These are phyloP conservation scores for Podaxis sp. DNA, from an alignment of 768 basidiomycete genomes.

Conservation along the genomic window DNA sequence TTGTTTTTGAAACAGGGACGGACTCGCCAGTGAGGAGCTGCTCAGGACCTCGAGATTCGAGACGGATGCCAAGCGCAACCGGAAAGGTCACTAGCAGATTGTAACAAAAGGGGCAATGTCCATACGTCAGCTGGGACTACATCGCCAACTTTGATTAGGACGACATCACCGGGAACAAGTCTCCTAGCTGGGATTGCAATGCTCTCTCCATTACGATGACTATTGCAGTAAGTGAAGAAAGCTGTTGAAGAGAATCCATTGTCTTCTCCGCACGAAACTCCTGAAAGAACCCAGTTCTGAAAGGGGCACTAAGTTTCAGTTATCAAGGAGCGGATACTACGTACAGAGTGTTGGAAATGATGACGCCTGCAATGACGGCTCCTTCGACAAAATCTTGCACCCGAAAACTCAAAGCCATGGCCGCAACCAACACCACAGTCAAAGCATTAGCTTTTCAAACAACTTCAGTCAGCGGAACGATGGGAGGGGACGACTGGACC, in stretches of 20 bases:
- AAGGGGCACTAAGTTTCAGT: slow-evolving; percentile 20
- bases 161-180: slow-evolving; percentile 38
- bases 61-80: slow-evolving; percentile 37
- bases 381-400: slow-evolving; percentile 51
- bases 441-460: slow-evolving; percentile 46
- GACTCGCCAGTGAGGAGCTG: slow-evolving; percentile 51
- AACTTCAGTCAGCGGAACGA: slow-evolving; percentile 52
- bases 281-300: slow-evolving; percentile 39
- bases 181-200: slow-evolving; percentile 34
- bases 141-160: slow-evolving; percentile 36
- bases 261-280: slow-evolving; percentile 47
- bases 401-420: slow-evolving; percentile 50
- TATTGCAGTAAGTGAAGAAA: slow-evolving; percentile 43
- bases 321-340: slow-evolving; percentile 16
- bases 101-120: slow-evolving; percentile 19
- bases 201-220: slow-evolving; percentile 39
- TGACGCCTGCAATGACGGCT: slow-evolving; percentile 43
- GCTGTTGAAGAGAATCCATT: slow-evolving; percentile 43
- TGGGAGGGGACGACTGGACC: slow-evolving; percentile 5
- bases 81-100: slow-evolving; percentile 12
- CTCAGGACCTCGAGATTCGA: slow-evolving; percentile 48
- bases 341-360: slow-evolving; percentile 36
- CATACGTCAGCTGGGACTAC: slow-evolving; percentile 41
- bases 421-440: slow-evolving; percentile 29
- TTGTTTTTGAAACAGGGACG: slow-evolving; percentile 38